These are phyloP conservation scores for Rhizophlyctis rosea DNA, from an alignment of 192 early-diverging fungal species.

Conservation along the genomic window DNA sequence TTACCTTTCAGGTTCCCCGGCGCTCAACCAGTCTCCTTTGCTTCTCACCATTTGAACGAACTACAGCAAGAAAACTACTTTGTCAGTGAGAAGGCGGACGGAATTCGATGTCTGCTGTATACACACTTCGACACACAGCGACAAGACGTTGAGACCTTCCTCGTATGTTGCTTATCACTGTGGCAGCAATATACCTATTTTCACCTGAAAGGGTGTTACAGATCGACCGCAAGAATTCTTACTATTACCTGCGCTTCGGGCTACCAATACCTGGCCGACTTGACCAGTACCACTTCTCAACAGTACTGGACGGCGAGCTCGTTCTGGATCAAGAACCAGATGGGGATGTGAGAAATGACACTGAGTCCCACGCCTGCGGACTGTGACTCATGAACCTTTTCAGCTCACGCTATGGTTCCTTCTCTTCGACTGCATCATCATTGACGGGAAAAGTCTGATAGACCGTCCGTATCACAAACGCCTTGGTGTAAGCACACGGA, in stretches of 20 bases:
- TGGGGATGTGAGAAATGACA: slow-evolving; percentile 48
- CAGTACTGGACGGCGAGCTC: slow-evolving; percentile 90
- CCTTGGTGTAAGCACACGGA: slow-evolving; percentile 61
- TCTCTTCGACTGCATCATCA: slow-evolving; percentile 68
- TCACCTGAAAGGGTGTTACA: slow-evolving; percentile 3
- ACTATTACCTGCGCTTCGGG: slow-evolving; percentile 58
- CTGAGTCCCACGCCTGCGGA: too few relatives aligned
- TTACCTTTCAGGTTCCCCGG: slow-evolving; percentile 44
- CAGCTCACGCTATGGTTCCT: slow-evolving; percentile 41
- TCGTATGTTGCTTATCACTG: slow-evolving; percentile 5
- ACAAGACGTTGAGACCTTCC: slow-evolving; percentile 33
- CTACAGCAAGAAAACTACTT: slow-evolving; percentile 54
- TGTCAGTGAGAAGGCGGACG: slow-evolving; percentile 61
- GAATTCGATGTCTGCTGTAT: slow-evolving; percentile 50
- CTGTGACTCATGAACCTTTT: too few relatives aligned
- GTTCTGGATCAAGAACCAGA: slow-evolving; percentile 70
- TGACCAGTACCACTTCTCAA: slow-evolving; percentile 56
- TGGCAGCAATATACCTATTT: not conserved
- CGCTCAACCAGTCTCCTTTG: slow-evolving; percentile 55
- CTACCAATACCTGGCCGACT: slow-evolving; percentile 43
- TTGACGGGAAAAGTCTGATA: slow-evolving; percentile 55
- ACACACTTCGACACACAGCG: slow-evolving; percentile 20
- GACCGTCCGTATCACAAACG: slow-evolving; percentile 57
- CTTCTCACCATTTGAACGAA: slow-evolving; percentile 35
- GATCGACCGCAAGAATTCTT: slow-evolving; percentile 89